These are phyloP conservation scores for Aschersonia sp. DNA, from an alignment of 2,329 filamentous ascomycete genomes.

Conservation along the genomic window DNA sequence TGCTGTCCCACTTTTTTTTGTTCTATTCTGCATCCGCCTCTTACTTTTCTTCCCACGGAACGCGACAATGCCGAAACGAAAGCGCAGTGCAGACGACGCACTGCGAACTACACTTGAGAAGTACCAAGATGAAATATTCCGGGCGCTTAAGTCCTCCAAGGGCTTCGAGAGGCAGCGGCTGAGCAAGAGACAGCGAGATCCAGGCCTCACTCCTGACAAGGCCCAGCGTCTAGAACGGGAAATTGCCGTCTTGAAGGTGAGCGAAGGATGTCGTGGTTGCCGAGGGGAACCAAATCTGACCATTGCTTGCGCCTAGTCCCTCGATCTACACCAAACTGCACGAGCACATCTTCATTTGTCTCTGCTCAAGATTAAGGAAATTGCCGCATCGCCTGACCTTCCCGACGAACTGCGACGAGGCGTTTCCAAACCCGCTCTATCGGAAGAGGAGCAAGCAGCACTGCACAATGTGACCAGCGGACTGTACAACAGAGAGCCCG, in stretches of 20 bases:
- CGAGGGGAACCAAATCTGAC: background rate
- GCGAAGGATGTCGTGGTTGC: background rate
- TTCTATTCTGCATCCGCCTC: too few species aligned
- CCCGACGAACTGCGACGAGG: slow-evolving; percentile 31
- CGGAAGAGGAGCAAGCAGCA: slow-evolving; percentile 34
- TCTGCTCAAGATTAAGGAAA: slow-evolving; percentile 36
- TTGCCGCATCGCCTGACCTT: slow-evolving; percentile 35
- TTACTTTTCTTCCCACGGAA: background rate
- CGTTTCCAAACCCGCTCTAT: slow-evolving; percentile 33
- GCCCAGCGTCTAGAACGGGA: slow-evolving; percentile 48
- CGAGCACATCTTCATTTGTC: slow-evolving; percentile 40
- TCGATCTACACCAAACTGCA: slow-evolving; percentile 43
- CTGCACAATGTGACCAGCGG: slow-evolving; percentile 46
- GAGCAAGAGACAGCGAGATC: slow-evolving; percentile 40
- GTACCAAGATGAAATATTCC: slow-evolving; percentile 44
- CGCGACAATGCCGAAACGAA: slow-evolving; percentile 40
- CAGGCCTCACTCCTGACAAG: slow-evolving; percentile 30
- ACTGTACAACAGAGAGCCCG: slow-evolving; percentile 36
- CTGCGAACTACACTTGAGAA: slow-evolving; percentile 37
- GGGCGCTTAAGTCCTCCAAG: slow-evolving; percentile 58
- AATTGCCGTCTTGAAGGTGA: slow-evolving; percentile 38
- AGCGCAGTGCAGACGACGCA: slow-evolving; percentile 29
- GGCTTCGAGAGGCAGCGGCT: slow-evolving; percentile 68
- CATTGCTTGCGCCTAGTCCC: slow-evolving; percentile 23
- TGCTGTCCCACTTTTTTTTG: too few species aligned